These are phyloP conservation scores for Kwoniella sp. DNA, from an alignment of 768 basidiomycete species.

Conservation along the genomic window DNA sequence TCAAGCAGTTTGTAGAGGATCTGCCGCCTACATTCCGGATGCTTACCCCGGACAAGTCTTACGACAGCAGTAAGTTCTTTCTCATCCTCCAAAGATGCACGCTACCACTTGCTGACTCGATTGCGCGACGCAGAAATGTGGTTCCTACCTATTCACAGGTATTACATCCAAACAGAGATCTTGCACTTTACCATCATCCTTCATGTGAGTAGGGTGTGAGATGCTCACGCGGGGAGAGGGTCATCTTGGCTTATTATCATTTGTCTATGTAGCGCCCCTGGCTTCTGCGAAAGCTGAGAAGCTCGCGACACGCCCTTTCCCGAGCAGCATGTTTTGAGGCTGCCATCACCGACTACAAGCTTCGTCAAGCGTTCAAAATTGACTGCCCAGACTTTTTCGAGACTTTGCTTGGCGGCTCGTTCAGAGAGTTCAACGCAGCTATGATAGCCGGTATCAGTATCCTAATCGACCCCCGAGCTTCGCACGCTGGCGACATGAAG, in stretches of 20 bases:
- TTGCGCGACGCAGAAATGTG: conserved; percentile 32
- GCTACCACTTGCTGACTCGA: not conserved
- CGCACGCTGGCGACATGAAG: conserved; percentile 50
- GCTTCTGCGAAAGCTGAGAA: conserved; percentile 73
- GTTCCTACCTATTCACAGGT: conserved; percentile 76
- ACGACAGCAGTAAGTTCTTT: conserved; percentile 69
- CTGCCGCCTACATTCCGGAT: conserved; percentile 67
- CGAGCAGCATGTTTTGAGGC: conserved; percentile 86
- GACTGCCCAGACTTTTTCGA: conserved; percentile 52
- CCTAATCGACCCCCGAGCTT: conserved; percentile 49
- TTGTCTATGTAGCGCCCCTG: conserved; percentile 94
- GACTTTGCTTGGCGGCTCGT: conserved; percentile 48
- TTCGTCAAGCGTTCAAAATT: conserved; percentile 57
- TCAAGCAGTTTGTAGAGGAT: conserved; percentile 71
- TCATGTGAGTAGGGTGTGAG: conserved; percentile 41
- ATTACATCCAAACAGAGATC: conserved; percentile 84
- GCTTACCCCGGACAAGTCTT: conserved; percentile 71
- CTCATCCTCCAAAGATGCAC: not conserved
- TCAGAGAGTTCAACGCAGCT: conserved; percentile 53
- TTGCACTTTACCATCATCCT: conserved; percentile 54
- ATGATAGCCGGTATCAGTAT: conserved; percentile 54
- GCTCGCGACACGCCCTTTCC: conserved; percentile 78
- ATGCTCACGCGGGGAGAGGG: no score
- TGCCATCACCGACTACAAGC: conserved; percentile 80
- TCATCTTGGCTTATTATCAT: no score